Base-by-base conservation (phyloP, 2,329 filamentous ascomycete genomes). In the Teratosphaeria epicoccoides region DNA sequence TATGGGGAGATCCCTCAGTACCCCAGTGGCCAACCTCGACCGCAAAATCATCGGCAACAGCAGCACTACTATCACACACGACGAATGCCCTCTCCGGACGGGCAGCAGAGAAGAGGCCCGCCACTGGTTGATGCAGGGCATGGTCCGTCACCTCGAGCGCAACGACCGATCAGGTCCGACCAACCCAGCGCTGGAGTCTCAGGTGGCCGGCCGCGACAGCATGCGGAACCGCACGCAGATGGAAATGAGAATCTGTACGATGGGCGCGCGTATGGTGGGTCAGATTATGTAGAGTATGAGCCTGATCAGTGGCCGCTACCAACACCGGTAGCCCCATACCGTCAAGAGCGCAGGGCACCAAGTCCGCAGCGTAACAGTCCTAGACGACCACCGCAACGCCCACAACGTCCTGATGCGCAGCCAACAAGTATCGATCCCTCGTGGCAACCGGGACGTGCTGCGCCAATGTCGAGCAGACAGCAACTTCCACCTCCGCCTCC, bases 301-400 rank as follows among this genome's bases (percentile, higher is more conserved):
- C 43, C 47, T 33, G 58, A 61, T 43, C 55, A 62, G 49, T 64
- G 62, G 63, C 63, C 62, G 9, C 52, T 64, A 24, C 33, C 33
- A 40, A 17, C 33, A 6, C 56, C 60, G 7, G 49, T 52, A 14
- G 44, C 50, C 23, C 50, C 54, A 24, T 46, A 17, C 26, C 33
- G 46, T 9, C 37, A 33, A 17, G 45, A 37, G n/a, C 40, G 28
- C 22, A 47, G 33, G 46, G 43, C 17, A 43, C 51, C 24, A 40
- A 46, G 45, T 17, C 37, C 48, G 22, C 44, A 25, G n/a, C 49
- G 49, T 20, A 52, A 20, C 25, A 48, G 55, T 25, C 56, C 59
- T 17, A 55, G 59, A 43, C 49, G 53, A 37, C 60, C 61, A 20
- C 62, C 62, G 11, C 61, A 53, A 48, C 52, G 63, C 52, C 63